These are phyloP conservation scores for Lagenidium sp. DNA, from an alignment of 352 stramenopile genomes.

Conservation along the genomic window DNA sequence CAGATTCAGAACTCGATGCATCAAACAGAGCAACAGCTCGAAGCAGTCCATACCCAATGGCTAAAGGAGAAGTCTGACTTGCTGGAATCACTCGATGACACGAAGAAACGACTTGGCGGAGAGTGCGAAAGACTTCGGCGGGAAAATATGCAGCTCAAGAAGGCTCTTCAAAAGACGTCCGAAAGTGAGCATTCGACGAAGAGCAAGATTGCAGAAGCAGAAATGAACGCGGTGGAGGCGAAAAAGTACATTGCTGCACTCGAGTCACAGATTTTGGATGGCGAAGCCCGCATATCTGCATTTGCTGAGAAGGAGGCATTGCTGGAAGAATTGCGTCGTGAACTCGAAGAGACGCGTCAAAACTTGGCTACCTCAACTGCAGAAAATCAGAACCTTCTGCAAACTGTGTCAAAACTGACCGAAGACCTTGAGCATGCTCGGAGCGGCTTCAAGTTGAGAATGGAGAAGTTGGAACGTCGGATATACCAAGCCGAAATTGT, in stretches of 20 bases:
- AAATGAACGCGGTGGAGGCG: slow-evolving; percentile 12
- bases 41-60: slow-evolving; percentile 44
- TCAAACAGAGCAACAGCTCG: slow-evolving; percentile 41
- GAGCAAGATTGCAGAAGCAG: slow-evolving; percentile 15
- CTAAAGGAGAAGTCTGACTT: slow-evolving; percentile 49
- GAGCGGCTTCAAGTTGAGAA: too few species aligned
- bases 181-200: slow-evolving; percentile 29
- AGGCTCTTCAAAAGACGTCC: slow-evolving; percentile 7
- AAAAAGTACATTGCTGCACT: slow-evolving; percentile 22
- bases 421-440: too few species aligned
- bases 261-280: slow-evolving; percentile 22
- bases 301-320: slow-evolving; percentile 29
- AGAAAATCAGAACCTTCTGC: slow-evolving; percentile 11
- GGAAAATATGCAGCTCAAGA: slow-evolving; percentile 31
- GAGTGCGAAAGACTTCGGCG: slow-evolving; percentile 33
- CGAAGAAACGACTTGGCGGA: slow-evolving; percentile 16
- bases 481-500: slow-evolving; percentile 62
- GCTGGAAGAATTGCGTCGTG: slow-evolving; percentile 22
- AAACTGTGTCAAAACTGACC: slow-evolving; percentile 11
- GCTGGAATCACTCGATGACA: slow-evolving; percentile 24
- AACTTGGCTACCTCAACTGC: slow-evolving; percentile 15
- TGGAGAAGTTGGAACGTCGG: slow-evolving; percentile 27
- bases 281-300: slow-evolving; percentile 13
- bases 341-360: slow-evolving; percentile 22
- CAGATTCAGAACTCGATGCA: slow-evolving; percentile 35